These are phyloP conservation scores for Paspalum notatum DNA, from an alignment of 176 grass and related monocot genomes.

Conservation along the genomic window DNA sequence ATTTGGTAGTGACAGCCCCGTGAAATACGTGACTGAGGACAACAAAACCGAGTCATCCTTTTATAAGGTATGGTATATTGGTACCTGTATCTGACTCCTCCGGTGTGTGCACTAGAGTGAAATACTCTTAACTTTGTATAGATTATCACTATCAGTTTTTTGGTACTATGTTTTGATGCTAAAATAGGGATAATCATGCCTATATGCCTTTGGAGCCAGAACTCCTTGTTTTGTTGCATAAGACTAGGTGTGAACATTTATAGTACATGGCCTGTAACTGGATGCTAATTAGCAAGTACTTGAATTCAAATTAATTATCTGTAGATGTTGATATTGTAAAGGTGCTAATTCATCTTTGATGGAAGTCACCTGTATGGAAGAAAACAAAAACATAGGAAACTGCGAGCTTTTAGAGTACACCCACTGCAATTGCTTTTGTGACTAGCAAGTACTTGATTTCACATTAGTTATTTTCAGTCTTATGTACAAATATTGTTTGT, in stretches of 20 bases:
- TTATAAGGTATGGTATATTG: conserved; percentile 33
- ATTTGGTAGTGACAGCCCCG: conserved; percentile 58
- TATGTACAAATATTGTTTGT: not conserved
- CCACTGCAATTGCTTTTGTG: too few relatives aligned
- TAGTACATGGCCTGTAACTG: not conserved
- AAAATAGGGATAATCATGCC: not conserved
- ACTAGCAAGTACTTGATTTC: not conserved
- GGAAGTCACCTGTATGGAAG: too few relatives aligned
- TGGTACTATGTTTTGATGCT: not conserved
- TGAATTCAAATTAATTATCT: not conserved
- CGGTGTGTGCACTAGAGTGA: not conserved
- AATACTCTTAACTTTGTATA: too few relatives aligned
- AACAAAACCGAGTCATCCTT: conserved; percentile 42
- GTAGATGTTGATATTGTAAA: too few relatives aligned
- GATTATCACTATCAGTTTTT: too few relatives aligned
- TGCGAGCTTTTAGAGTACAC: too few relatives aligned
- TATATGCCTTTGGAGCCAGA: not conserved
- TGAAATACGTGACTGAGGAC: conserved; percentile 51
- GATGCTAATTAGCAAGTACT: not conserved
- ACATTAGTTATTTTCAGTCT: not conserved
- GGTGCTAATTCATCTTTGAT: too few relatives aligned
- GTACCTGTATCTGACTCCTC: not conserved
- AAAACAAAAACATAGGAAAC: too few relatives aligned
- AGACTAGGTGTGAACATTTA: not conserved
- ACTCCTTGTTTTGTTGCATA: not conserved